Evolutionary conservation across 768 basidiomycete species (phyloP), one percentile per base, ranked within the genome.

Genomic region (Cystobasidium ongulense): DNA sequence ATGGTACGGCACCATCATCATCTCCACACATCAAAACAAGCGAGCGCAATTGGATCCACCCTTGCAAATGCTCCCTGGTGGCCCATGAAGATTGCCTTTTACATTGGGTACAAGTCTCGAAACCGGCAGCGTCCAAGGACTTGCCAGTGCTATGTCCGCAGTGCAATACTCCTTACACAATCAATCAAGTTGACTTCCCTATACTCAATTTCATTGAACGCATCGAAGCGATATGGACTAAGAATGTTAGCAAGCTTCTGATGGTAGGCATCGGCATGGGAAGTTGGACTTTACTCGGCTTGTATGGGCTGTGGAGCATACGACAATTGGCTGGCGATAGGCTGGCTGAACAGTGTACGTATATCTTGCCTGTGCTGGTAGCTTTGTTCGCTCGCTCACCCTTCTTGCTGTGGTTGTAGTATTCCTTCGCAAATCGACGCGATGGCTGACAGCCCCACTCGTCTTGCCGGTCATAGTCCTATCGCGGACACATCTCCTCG

Each of bases 401-500:
- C 8, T 41, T 21, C 3, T 50, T 3, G 18, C 21, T 31, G 1
- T 11, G 31, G 43, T 13, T 1, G 1, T 27, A 63, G 57, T 59
- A 1, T 38, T 64, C 23, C 64, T 52, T n/a, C 52, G 62, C 27
- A 10, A 8, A 27, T 46, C 35, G 10, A 4, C 36, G 41, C 75
- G 75, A 15, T 71, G 68, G 68, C 52, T 78, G 50, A 76, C 75
- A 41, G 72, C 76, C 17, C 78, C 78, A 0, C 74, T 78, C n/a
- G 75, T 78, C 43, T 74, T 76, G 0, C 65, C 76, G 66, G 67
- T 72, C 25, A 63, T 78, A 27, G 36, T 78, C 39, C 73, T 78
- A 23, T 77, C 78, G 21, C 73, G 78, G n/a, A 78, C 78, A 0
- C 70, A 75, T n/a, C 38, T 78, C 10, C 74, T 78, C 71, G 78